phyloP scores from a whole-genome alignment of 2,329 filamentous ascomycete genomes.

The Nemania sp. region DNA sequence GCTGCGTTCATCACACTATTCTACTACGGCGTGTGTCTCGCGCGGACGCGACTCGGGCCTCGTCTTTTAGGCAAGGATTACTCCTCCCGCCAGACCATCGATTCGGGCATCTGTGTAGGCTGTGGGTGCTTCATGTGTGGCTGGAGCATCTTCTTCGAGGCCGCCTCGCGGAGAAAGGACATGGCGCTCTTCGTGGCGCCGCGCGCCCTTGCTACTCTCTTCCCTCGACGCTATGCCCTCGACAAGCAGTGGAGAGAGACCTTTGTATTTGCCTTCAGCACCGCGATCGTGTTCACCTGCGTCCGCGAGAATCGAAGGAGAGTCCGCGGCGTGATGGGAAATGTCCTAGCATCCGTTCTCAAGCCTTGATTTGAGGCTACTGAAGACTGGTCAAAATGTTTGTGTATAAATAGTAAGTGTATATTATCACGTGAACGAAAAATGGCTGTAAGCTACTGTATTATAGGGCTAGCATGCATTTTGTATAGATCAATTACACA shows the following conservation, averaged over 20 bases:
- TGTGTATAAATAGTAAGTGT: background rate
- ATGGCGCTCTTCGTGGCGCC: conserved; percentile 81
- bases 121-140: conserved; percentile 76
- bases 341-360: conserved; percentile 57
- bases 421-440: background rate
- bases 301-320: conserved; percentile 63
- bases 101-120: conserved; percentile 69
- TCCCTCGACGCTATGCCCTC: conserved; percentile 68
- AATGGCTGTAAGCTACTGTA: background rate
- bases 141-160: conserved; percentile 78
- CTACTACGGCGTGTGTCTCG: conserved; percentile 83
- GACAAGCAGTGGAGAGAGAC: conserved; percentile 70
- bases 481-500: background rate
- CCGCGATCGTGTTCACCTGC: conserved; percentile 71
- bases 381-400: background rate
- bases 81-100: conserved; percentile 54
- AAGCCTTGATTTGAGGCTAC: conserved; percentile 28
- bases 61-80: conserved; percentile 61
- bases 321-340: conserved; percentile 71
- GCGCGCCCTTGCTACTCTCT: conserved; percentile 71
- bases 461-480: background rate
- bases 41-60: conserved; percentile 74
- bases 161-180: conserved; percentile 67
- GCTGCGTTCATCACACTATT: conserved; percentile 77
- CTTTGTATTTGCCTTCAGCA: conserved; percentile 66